Percentiles rank a stretch among this genome's conserved stretches.
Conservation (phyloP, 371 early-diverging fungal species). For the Rhizomucor pusillus region DNA sequence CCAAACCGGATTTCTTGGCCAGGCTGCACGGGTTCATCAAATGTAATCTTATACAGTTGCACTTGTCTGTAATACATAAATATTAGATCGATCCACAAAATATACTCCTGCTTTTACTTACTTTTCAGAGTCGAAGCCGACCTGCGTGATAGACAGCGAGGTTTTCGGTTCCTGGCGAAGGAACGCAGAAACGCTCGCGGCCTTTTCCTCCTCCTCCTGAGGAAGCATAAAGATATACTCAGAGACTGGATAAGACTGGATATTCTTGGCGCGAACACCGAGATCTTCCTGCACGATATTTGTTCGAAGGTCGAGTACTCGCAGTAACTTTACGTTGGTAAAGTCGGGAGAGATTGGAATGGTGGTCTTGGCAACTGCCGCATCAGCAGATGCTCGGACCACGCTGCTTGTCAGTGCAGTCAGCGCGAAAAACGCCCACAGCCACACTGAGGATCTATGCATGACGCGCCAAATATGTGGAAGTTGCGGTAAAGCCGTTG, state of each 20-base stretch:
- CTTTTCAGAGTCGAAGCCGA: slow-evolving; percentile 37
- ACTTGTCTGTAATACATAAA: slow-evolving; percentile 31
- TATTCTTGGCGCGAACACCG: slow-evolving; percentile 57
- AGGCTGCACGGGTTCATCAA: slow-evolving; percentile 57
- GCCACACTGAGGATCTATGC: slow-evolving; percentile 4
- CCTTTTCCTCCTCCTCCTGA: slow-evolving; percentile 19
- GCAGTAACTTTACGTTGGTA: slow-evolving; percentile 60
- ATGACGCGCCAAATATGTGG: too few relatives aligned
- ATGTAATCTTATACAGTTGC: slow-evolving; percentile 60
- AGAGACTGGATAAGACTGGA: slow-evolving; percentile 31
- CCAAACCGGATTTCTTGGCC: slow-evolving; percentile 68
- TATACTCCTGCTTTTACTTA: slow-evolving; percentile 16
- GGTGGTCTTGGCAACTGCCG: slow-evolving; percentile 15
- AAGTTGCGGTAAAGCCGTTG: too few relatives aligned
- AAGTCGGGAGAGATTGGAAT: slow-evolving; percentile 40
- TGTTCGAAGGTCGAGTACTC: slow-evolving; percentile 62
- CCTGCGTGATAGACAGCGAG: slow-evolving; percentile 30
- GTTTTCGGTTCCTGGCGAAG: slow-evolving; percentile 52
- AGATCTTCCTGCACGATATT: slow-evolving; percentile 63
- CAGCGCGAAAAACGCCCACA: slow-evolving; percentile 12
- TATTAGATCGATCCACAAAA: background rate
- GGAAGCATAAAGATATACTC: slow-evolving; percentile 61
- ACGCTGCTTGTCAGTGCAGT: slow-evolving; percentile 2
- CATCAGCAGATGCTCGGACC: slow-evolving; percentile 5
- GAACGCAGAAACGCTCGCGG: slow-evolving; percentile 49